Conservation (phyloP, 768 basidiomycete species). For the Suillus subluteus region DNA sequence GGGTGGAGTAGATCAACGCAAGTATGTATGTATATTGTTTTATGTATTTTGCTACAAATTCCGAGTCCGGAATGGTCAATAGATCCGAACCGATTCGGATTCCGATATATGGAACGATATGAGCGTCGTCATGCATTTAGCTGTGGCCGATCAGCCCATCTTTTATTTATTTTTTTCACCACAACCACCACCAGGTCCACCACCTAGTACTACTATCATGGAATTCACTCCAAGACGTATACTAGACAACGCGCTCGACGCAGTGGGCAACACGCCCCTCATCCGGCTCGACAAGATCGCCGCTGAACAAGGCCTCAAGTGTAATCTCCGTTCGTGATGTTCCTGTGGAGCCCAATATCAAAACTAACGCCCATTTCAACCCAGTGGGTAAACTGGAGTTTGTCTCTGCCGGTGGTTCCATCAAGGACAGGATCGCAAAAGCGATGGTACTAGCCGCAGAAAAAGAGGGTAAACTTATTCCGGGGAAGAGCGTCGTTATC, state of each 20-base stretch:
- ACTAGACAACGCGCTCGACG: conserved; percentile 79
- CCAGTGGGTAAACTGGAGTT: conserved; percentile 92
- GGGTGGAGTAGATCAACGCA: too few relatives aligned
- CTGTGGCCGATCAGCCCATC: not conserved
- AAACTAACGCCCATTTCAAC: not conserved
- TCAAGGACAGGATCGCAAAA: conserved; percentile 96
- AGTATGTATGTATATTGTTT: too few relatives aligned
- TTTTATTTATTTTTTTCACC: not conserved
- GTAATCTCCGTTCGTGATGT: conserved; percentile 77
- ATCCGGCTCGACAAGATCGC: conserved; percentile 85
- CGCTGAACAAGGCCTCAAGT: conserved; percentile 72
- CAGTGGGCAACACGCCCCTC: conserved; percentile 90
- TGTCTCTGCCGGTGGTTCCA: conserved; percentile 88
- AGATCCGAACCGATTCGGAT: conserved; percentile 19
- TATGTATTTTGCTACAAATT: not conserved
- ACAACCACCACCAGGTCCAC: not conserved
- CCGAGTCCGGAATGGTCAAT: conserved; percentile 6
- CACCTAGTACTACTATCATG: conserved; percentile 27
- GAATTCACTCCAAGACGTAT: conserved; percentile 43
- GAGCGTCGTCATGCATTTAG: not conserved
- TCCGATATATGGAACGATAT: conserved; percentile 9
- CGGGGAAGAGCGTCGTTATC: conserved; percentile 89
- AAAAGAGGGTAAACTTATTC: conserved; percentile 79
- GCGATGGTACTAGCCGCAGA: conserved; percentile 98
- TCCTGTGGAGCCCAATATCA: not conserved